phyloP scores from a whole-genome alignment of 345 rosid species.

The Anacardium occidentale region DNA sequence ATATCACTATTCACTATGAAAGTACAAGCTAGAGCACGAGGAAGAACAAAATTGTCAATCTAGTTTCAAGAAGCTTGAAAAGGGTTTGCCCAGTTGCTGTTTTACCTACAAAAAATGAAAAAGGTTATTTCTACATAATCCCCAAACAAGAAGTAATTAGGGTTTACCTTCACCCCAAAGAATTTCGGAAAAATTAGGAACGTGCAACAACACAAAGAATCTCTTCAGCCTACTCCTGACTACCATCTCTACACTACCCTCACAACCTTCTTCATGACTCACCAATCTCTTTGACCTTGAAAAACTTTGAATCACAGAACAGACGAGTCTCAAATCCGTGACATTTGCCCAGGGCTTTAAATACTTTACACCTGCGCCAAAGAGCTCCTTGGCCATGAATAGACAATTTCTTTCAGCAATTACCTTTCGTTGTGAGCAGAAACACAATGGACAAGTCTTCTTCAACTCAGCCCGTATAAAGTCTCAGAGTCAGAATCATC shows the following conservation, averaged over 20 bases:
- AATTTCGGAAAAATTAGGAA: slow-evolving; percentile 18
- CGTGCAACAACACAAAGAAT: slow-evolving; percentile 5
- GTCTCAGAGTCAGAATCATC: slow-evolving; percentile 41
- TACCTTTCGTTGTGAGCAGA: slow-evolving; percentile 2
- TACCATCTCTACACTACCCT: too few species aligned
- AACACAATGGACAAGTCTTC: neutral
- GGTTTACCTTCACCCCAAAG: slow-evolving; percentile 31
- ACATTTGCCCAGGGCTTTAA: neutral
- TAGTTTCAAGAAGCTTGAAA: slow-evolving; percentile 12
- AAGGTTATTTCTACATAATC: slow-evolving; percentile 26
- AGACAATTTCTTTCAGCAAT: neutral
- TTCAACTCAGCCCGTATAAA: slow-evolving; percentile 39
- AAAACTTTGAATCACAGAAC: neutral
- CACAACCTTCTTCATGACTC: neutral
- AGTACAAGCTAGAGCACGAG: neutral
- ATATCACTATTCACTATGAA: neutral
- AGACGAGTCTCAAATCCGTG: neutral
- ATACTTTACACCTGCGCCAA: slow-evolving; percentile 3
- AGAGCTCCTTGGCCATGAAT: slow-evolving; percentile 1
- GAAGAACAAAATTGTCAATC: slow-evolving; percentile 9
- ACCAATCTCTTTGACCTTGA: neutral
- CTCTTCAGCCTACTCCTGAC: too few species aligned
- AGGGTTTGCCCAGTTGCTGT: slow-evolving; percentile 8
- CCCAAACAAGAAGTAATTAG: slow-evolving; percentile 30
- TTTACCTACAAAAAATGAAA: slow-evolving; percentile 35